Base-by-base conservation (phyloP, 352 stramenopile species). In the Phytophthora multivora region DNA sequence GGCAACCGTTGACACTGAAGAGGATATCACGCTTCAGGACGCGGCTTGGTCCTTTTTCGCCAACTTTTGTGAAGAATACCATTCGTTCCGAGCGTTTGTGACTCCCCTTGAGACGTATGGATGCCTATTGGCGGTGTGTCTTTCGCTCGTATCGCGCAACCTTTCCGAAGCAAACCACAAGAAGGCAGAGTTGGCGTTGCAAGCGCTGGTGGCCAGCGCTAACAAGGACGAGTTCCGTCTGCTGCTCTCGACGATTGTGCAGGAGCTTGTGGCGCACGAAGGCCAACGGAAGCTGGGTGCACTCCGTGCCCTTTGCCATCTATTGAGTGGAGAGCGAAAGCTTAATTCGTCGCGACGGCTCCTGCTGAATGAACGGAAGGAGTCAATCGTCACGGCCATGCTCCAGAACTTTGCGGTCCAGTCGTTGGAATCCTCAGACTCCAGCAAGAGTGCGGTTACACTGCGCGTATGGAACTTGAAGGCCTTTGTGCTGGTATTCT, bases 171-270 rank as follows among this genome's bases (percentile, higher is more conserved):
- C 18, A 7, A 58, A 46, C 1, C 28, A 62, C 12, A 21, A 61
- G 30, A 70, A 58, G 31, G 45, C 50, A 11, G 52, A 69, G 41
- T 21, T 55, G 23, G 64, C 79, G 21, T 64, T 90, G 8, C 70
- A 78, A 43, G 59, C 57, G 8, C 23, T 95, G 8, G 51, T 93
- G 3, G 35, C 55, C n/a, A 80, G 80, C 53, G 69, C 82, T 6
- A 92, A 85, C 68, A 89, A 84, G 52, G 70, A 84, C 36, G 86
- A 95, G 51, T 92, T 88, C 47, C 62, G 65, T n/a, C 60, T 95
- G 35, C 33, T 91, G 36, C 45, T 90, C 3, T 56, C 76, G 10
- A 92, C 83, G 28, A 43, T 92, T 38, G 31, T 77, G 33, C 74
- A 83, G 6, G 87, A 96, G 50, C 43, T 90, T 2, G 56, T 55